Evolutionary conservation across 441 rosid species (phyloP).

Genomic region (Aleurites moluccanus): DNA sequence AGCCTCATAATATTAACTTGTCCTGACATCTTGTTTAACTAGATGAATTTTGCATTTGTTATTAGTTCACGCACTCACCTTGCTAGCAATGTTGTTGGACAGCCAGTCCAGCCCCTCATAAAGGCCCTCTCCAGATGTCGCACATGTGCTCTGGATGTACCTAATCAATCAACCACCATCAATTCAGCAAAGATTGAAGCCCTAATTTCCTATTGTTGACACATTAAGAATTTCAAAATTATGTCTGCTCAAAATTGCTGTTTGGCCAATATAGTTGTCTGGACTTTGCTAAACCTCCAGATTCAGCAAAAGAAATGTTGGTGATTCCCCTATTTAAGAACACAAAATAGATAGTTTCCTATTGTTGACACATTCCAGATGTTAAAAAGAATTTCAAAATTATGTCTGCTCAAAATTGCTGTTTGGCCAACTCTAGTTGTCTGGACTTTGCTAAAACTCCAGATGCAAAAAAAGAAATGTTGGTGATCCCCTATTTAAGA

Average conservation of each 20-base stretch:
- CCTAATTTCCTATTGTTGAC: neutral
- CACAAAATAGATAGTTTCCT: neutral
- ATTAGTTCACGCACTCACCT: constrained; percentile 17
- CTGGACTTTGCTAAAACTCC: neutral
- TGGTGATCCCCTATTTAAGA: neutral
- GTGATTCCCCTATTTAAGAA: neutral
- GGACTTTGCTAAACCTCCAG: neutral
- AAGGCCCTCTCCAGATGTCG: constrained; percentile 57
- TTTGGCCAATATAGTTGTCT: neutral
- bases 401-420: neutral
- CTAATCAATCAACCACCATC: constrained; percentile 28
- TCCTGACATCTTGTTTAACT: neutral
- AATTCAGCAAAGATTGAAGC: neutral
- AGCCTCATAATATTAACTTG: neutral
- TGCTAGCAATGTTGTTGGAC: constrained; percentile 49
- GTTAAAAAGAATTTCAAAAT: neutral
- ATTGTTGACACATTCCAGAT: neutral
- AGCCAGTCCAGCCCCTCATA: constrained; percentile 63
- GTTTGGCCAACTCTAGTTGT: neutral
- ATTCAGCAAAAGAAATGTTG: neutral
- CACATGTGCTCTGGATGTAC: constrained; percentile 60
- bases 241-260: neutral
- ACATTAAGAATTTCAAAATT: neutral
- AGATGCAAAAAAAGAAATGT: neutral
- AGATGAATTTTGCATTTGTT: neutral